phyloP scores from a whole-genome alignment of 305 asterid genomes.

The Striga hermonthica region DNA sequence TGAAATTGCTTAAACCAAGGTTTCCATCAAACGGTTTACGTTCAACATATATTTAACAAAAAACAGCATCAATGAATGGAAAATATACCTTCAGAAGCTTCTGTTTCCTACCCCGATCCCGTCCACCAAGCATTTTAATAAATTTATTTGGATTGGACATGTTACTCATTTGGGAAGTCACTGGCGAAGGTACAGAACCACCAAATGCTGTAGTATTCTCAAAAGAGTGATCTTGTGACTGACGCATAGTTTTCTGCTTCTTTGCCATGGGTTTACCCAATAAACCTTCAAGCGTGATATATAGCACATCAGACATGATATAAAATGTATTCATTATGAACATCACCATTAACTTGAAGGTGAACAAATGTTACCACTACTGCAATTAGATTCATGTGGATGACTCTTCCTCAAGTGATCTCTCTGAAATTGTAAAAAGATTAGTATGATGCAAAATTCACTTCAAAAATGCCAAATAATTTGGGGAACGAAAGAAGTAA shows the following conservation, averaged over 20 bases:
- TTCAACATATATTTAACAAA: no score
- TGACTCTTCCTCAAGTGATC: conserved; percentile 52
- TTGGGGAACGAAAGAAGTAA: no score
- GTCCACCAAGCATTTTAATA: conserved; percentile 62
- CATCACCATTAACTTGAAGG: conserved; percentile 26
- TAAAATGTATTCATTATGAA: conserved; percentile 23
- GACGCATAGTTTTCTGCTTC: conserved; percentile 71
- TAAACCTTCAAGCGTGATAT: conserved; percentile 51
- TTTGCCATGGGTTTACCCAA: conserved; percentile 61
- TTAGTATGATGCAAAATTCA: no score
- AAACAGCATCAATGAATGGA: no score
- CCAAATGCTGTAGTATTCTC: conserved; percentile 54
- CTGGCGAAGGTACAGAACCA: conserved; percentile 74
- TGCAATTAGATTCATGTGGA: conserved; percentile 68
- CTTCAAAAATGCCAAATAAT: no score
- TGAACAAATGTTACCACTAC: conserved; percentile 47
- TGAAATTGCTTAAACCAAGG: conserved; percentile 23
- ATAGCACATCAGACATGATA: conserved; percentile 30
- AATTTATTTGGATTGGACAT: conserved; percentile 69
- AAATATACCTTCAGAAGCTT: conserved; percentile 62
- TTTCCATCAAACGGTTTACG: not conserved
- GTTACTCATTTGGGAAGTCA: conserved; percentile 75
- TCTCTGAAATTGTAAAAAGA: conserved; percentile 49
- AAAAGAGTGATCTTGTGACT: conserved; percentile 57
- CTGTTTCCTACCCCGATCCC: conserved; percentile 71